phyloP scores from a whole-genome alignment of 2,329 filamentous ascomycete genomes.

The Torrubiellomyces zombiae region DNA sequence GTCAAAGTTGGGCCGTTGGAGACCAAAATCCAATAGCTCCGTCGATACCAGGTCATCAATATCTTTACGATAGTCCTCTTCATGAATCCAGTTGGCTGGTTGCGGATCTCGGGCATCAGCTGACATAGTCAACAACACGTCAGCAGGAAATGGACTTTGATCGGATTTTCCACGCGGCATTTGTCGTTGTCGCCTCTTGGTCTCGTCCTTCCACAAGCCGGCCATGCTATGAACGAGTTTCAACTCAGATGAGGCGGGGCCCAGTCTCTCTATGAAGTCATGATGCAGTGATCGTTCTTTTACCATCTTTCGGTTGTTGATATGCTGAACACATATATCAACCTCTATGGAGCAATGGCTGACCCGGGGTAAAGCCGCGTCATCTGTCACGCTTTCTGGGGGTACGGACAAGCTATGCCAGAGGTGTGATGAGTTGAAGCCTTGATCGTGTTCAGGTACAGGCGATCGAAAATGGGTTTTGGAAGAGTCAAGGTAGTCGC shows the following conservation, averaged over 20 bases:
- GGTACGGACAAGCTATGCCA: constrained; percentile 70
- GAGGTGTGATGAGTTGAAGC: constrained; percentile 42
- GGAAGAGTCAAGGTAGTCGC: constrained; percentile 62
- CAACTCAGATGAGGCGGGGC: constrained; percentile 46
- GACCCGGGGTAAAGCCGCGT: constrained; percentile 50
- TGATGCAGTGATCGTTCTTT: constrained; percentile 68
- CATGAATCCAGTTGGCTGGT: constrained; percentile 80
- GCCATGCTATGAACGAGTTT: constrained; percentile 92
- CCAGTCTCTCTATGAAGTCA: constrained; percentile 60
- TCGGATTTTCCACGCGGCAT: constrained; percentile 47
- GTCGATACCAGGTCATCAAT: constrained; percentile 45
- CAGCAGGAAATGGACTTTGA: constrained; percentile 63
- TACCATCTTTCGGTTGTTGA: constrained; percentile 65
- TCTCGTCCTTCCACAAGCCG: constrained; percentile 82
- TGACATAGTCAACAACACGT: constrained; percentile 78
- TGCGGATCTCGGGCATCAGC: constrained; percentile 58
- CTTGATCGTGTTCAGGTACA: constrained; percentile 51
- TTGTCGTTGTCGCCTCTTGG: constrained; percentile 54
- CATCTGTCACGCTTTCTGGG: constrained; percentile 29
- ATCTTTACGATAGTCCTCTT: constrained; percentile 61
- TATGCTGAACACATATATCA: constrained; percentile 77
- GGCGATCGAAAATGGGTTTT: constrained; percentile 60
- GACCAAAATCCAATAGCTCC: constrained; percentile 35
- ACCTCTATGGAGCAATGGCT: constrained; percentile 85
- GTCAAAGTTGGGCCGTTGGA: constrained; percentile 38